Evolutionary conservation across 2,329 filamentous ascomycete genomes (phyloP).

Genomic region (Sporothrix sp.): DNA sequence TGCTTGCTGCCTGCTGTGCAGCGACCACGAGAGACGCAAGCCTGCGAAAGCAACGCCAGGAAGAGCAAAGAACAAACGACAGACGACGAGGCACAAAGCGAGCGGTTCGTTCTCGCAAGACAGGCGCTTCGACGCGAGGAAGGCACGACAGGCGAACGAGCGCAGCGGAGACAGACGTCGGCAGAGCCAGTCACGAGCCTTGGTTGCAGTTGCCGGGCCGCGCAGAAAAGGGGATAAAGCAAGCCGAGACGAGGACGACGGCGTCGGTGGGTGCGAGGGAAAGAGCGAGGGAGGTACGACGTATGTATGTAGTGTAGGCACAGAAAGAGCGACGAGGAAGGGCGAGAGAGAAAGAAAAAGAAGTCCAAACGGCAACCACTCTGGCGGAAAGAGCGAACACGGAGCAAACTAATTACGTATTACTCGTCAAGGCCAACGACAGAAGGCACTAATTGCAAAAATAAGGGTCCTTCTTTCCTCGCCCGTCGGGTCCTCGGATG

Average conservation of each 20-base stretch:
- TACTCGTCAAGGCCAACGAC: neutral
- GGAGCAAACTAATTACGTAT: neutral
- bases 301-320: neutral
- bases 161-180: too few relatives aligned
- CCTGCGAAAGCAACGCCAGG: too few relatives aligned
- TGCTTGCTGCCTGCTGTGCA: too few relatives aligned
- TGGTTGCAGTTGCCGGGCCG: too few relatives aligned
- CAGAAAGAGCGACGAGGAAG: neutral
- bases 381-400: neutral
- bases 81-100: too few relatives aligned
- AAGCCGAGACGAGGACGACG: neutral
- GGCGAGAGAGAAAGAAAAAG: neutral
- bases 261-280: neutral
- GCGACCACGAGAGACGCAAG: too few relatives aligned
- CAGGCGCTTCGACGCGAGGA: too few relatives aligned
- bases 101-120: too few relatives aligned
- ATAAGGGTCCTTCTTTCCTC: neutral
- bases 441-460: constrained; percentile 1
- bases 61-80: too few relatives aligned
- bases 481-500: neutral
- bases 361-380: neutral
- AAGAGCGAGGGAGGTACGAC: neutral
- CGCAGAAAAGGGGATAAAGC: too few relatives aligned
- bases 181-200: too few relatives aligned
- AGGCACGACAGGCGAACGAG: too few relatives aligned